These are phyloP conservation scores for Tetrahymena elliotti DNA, from an alignment of 73 alveolate species.

Conservation along the genomic window DNA sequence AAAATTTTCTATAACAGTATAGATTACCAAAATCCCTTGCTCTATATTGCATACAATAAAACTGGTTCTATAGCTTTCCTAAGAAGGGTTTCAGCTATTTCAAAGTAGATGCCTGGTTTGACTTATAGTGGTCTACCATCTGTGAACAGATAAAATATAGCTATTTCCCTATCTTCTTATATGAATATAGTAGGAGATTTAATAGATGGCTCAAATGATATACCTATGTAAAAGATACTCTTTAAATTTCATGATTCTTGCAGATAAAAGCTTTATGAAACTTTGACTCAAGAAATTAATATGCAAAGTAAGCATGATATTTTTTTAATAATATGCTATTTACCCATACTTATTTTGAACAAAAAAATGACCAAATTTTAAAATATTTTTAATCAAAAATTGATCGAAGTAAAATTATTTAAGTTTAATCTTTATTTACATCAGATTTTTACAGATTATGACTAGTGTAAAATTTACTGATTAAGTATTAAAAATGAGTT, in stretches of 20 bases:
- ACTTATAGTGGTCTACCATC: conserved; percentile 21
- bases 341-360: conserved; percentile 3
- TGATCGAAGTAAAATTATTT: background rate
- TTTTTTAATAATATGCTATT: background rate
- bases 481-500: background rate
- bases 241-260: background rate
- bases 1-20: conserved; percentile 15
- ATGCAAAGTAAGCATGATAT: background rate
- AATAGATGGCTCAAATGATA: background rate
- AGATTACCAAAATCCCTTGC: conserved; percentile 2
- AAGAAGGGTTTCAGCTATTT: conserved; percentile 30
- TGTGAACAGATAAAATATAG: conserved; percentile 11
- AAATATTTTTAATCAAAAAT: background rate
- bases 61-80: conserved; percentile 3
- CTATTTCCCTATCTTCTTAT: conserved; percentile 15
- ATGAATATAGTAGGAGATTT: conserved; percentile 30
- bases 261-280: background rate
- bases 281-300: background rate
- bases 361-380: background rate
- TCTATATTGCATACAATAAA: conserved; percentile 21
- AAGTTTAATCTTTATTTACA: background rate
- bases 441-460: background rate
- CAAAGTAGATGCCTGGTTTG: conserved; percentile 26
- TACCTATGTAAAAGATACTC: conserved; percentile 23
- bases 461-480: background rate